Evolutionary conservation across 2,329 filamentous ascomycete species (phyloP).

Genomic region (Rhynchosporium agropyri): DNA sequence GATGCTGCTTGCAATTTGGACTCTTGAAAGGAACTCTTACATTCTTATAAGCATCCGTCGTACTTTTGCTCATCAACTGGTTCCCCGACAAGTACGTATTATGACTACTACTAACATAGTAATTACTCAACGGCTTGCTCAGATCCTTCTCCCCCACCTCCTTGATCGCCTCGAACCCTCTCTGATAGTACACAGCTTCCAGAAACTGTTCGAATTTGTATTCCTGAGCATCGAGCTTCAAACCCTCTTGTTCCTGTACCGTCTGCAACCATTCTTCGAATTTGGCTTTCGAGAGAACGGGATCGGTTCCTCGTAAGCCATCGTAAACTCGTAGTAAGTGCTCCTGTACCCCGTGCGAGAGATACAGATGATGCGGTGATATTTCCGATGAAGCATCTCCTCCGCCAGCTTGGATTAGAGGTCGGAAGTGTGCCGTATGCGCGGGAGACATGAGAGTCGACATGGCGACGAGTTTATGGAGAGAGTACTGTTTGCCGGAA

Average conservation of each 20-base stretch:
- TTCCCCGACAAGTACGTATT: conserved; percentile 92
- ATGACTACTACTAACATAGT: conserved; percentile 93
- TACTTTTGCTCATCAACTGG: conserved; percentile 75
- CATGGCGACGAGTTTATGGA: conserved; percentile 43
- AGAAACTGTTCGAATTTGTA: conserved; percentile 43
- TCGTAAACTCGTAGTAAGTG: conserved; percentile 54
- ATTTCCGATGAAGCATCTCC: conserved; percentile 34
- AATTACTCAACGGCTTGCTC: conserved; percentile 56
- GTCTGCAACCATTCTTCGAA: conserved; percentile 54
- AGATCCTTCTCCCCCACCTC: conserved; percentile 37
- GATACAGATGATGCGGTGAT: conserved; percentile 42
- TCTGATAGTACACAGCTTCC: conserved; percentile 37
- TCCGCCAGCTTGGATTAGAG: conserved; percentile 35
- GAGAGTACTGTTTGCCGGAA: conserved; percentile 39
- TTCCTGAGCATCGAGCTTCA: conserved; percentile 33
- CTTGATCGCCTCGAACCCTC: conserved; percentile 38
- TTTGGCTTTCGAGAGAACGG: conserved; percentile 44
- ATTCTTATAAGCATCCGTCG: conserved; percentile 75
- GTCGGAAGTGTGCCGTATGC: conserved; percentile 32
- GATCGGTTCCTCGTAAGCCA: conserved; percentile 45
- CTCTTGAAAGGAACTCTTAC: conserved; percentile 49
- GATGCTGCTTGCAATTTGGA: background rate
- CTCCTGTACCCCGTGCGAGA: conserved; percentile 53
- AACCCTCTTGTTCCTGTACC: conserved; percentile 47
- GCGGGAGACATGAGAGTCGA: conserved; percentile 40